Evolutionary conservation across 495 filamentous ascomycete species (phyloP).

Genomic region (Aspergillus heteromorphus): DNA sequence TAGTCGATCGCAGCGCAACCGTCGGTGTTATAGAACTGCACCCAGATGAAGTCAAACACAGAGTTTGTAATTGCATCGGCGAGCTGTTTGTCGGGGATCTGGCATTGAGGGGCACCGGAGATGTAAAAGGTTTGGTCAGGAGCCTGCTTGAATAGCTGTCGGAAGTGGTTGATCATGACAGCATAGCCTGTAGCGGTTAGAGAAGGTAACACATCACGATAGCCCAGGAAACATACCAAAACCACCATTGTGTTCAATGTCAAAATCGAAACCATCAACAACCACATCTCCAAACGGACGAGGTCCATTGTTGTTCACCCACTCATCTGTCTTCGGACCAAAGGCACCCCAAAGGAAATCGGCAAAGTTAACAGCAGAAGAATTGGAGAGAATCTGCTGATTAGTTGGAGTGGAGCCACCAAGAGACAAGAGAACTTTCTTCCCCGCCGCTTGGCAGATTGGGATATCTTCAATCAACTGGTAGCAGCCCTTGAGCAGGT

Average conservation of each 20-base stretch:
- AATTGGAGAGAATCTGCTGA: conserved; percentile 31
- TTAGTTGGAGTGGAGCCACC: conserved; percentile 47
- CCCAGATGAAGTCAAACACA: conserved; percentile 59
- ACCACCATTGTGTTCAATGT: conserved; percentile 50
- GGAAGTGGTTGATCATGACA: conserved; percentile 47
- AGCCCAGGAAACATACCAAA: conserved; percentile 32
- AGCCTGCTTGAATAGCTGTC: conserved; percentile 40
- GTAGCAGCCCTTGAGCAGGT: conserved; percentile 43
- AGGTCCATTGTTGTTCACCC: conserved; percentile 29
- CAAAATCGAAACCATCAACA: conserved; percentile 70
- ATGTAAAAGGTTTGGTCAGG: conserved; percentile 52
- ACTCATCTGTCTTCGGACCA: conserved; percentile 43
- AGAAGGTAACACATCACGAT: not conserved
- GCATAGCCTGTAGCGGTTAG: conserved; percentile 30
- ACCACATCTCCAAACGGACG: conserved; percentile 58
- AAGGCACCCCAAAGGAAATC: conserved; percentile 61
- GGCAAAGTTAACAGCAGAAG: conserved; percentile 44
- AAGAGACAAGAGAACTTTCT: conserved; percentile 62
- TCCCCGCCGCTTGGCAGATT: conserved; percentile 57
- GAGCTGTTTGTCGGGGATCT: conserved; percentile 53
- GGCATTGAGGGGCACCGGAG: conserved; percentile 61
- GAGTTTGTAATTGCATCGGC: conserved; percentile 43
- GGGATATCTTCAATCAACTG: conserved; percentile 58
- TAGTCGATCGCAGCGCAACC: conserved; percentile 51
- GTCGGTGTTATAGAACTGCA: conserved; percentile 64